phyloP scores from a whole-genome alignment of 129 eudicot species.

The Arctium lappa region DNA sequence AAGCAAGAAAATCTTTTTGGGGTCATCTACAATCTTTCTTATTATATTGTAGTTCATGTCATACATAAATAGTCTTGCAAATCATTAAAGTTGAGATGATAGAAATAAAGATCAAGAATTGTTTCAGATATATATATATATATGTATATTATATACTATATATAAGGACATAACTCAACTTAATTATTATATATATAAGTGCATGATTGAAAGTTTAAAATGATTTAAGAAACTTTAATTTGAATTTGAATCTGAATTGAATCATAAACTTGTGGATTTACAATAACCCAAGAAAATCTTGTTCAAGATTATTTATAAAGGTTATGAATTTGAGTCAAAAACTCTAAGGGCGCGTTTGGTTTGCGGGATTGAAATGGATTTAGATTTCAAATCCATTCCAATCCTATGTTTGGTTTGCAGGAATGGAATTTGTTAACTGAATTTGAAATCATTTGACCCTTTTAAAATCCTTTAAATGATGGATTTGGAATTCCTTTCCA shows the following conservation, averaged over 20 bases:
- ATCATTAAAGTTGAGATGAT: not conserved
- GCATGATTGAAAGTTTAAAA: too few species aligned
- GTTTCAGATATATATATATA: not conserved
- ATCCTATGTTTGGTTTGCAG: too few species aligned
- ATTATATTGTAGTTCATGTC: not conserved
- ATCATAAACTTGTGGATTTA: not conserved
- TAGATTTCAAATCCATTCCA: too few species aligned
- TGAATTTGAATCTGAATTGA: not conserved
- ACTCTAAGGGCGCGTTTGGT: too few species aligned
- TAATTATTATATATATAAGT: not conserved
- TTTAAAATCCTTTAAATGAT: too few species aligned
- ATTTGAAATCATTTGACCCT: too few species aligned
- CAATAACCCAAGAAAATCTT: not conserved
- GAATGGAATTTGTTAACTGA: too few species aligned
- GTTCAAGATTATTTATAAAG: not conserved
- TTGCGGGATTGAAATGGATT: too few species aligned
- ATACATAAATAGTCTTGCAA: not conserved
- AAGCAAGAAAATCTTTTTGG: slow-evolving; percentile 2
- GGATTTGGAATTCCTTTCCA: too few species aligned
- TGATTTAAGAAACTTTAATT: not conserved
- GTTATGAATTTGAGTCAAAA: not conserved
- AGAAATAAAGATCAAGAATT: not conserved
- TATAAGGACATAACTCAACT: not conserved
- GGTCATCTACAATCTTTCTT: slow-evolving; percentile 11
- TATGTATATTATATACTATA: not conserved